Base-by-base conservation (phyloP, 1,139 yeast species). In the Suhomyces choctaworum region DNA sequence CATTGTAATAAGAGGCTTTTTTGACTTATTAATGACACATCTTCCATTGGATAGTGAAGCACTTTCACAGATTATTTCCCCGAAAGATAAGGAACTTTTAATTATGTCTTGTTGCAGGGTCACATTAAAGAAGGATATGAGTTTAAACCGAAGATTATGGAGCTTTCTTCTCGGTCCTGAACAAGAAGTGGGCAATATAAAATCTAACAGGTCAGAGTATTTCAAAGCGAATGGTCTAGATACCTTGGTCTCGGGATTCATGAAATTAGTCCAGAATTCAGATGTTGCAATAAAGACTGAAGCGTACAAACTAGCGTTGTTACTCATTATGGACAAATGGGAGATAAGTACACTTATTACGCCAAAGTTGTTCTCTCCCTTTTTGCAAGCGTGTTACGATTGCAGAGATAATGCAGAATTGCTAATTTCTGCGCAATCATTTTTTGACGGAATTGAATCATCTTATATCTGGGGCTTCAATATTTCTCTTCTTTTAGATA, bases 101-200 rank as follows among this genome's bases (percentile, higher is more conserved):
- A 60, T 87, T 16, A 66, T 79, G 57, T 67, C 82, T 6, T 85
- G 92, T 22, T 73, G 87, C 29, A 60, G 69, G 9, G 79, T 90
- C 0, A 82, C 94, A 1, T 64, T 89, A 34, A 77, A 82, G 28
- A 82, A 82, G 48, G 99, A 92, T 58, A 88, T 92, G 96, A 87
- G 97, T 13, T 70, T 92, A 44, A 94, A 92, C 55, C 71, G 97
- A 57, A 73, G 99, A 47, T 68, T 92, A 19, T 90, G 97, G 96
- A 81, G 75, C 46, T 90, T 96, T 94, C 64, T 92, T 7, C 61
- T 90, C 29, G 97, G 97, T 0, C 94, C 96, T 3, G 78, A 71
- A 15, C 37, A 39, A 7, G 62, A 52, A 4, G 12, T 20, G 4
- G 46, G 46, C 4, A 34, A 31, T 2, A 41, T 35, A 20, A 44